Conservation (phyloP, 331 rosid species). For the Quercus tomentella region DNA sequence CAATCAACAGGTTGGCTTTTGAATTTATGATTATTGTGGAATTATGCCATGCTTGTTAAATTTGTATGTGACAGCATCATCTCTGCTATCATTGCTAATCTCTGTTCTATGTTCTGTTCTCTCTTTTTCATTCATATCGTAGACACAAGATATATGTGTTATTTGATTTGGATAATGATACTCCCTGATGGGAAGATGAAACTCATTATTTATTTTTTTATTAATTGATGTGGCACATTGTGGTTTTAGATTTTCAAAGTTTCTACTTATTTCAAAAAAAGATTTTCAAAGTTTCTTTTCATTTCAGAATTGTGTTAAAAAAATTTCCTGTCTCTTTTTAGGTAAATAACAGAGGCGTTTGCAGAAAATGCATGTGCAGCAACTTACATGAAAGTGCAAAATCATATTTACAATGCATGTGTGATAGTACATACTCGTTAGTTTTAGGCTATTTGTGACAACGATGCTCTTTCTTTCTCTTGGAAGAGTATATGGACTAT, state of each 20-base stretch:
- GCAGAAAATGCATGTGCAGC: neutral
- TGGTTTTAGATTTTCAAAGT: neutral
- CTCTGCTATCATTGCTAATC: neutral
- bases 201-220: neutral
- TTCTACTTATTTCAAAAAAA: neutral
- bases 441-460: no score
- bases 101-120: neutral
- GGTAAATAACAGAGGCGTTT: neutral
- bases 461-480: no score
- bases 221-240: neutral
- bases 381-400: neutral
- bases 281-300: neutral
- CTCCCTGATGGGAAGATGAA: no score
- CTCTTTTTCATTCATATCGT: neutral
- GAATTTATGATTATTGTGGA: neutral
- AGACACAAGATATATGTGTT: neutral
- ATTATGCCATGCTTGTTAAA: neutral
- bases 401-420: neutral
- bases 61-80: neutral
- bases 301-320: neutral
- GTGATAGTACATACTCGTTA: neutral
- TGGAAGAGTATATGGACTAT: no score
- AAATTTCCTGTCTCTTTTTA: neutral
- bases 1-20: slow-evolving; percentile 78
- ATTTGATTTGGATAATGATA: neutral